Evolutionary conservation across 176 grass and related monocot species (phyloP).

Genomic region (Leersia perrieri): DNA sequence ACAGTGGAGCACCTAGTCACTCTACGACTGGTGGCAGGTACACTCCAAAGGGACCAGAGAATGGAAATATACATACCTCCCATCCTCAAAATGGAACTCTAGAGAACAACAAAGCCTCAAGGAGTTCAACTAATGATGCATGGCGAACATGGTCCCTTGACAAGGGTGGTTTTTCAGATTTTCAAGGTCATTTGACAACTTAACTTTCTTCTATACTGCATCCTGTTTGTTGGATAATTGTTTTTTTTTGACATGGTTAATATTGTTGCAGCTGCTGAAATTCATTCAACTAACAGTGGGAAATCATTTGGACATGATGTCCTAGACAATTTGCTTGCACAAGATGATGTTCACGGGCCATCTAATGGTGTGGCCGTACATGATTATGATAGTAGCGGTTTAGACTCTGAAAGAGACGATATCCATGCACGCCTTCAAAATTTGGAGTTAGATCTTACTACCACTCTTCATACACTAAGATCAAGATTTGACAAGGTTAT

Average conservation of each 20-base stretch:
- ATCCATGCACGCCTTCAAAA: conserved; percentile 63
- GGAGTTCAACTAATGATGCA: conserved; percentile 32
- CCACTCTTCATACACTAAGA: conserved; percentile 57
- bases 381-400: conserved; percentile 32
- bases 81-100: conserved; percentile 50
- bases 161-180: conserved; percentile 49
- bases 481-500: conserved; percentile 63
- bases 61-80: conserved; percentile 25
- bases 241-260: conserved; percentile 34
- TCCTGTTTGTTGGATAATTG: conserved; percentile 27
- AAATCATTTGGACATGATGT: conserved; percentile 12
- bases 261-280: conserved; percentile 54
- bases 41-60: conserved; percentile 9
- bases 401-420: conserved; percentile 49
- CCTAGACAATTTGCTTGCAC: conserved; percentile 16
- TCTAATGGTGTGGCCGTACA: conserved; percentile 34
- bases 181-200: conserved; percentile 51
- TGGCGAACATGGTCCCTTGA: conserved; percentile 59
- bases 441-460: conserved; percentile 72
- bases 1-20: conserved; percentile 1
- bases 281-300: conserved; percentile 40
- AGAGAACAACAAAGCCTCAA: conserved; percentile 27
- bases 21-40: background rate
- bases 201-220: conserved; percentile 7
- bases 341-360: conserved; percentile 33